Conservation (phyloP, 768 basidiomycete species). For the Roridomyces roridus region DNA sequence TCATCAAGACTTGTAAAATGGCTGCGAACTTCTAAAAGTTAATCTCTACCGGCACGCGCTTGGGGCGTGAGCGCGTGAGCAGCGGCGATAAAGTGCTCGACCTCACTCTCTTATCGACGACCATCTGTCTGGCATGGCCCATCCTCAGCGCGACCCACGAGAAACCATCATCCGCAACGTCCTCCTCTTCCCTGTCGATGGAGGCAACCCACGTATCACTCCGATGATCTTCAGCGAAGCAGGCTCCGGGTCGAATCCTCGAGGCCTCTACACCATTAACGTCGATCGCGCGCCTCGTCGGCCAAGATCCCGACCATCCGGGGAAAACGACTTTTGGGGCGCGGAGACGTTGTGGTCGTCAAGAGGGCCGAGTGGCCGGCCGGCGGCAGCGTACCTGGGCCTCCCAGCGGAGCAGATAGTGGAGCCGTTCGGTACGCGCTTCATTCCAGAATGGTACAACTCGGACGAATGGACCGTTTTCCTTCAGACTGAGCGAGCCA, state of each 20-base stretch:
- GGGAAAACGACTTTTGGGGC: constrained; percentile 6
- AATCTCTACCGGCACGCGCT: too few relatives aligned
- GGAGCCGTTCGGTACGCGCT: neutral
- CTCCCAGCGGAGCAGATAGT: neutral
- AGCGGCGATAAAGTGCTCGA: too few relatives aligned
- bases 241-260: neutral
- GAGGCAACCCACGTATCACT: constrained; percentile 1
- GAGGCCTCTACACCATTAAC: constrained; percentile 1
- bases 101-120: too few relatives aligned
- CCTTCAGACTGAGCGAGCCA: neutral
- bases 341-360: constrained; percentile 13
- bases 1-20: too few relatives aligned
- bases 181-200: constrained; percentile 4
- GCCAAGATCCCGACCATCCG: neutral
- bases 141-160: constrained; percentile 9
- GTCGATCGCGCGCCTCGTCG: constrained; percentile 6
- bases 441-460: constrained; percentile 3
- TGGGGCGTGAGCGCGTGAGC: too few relatives aligned
- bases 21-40: too few relatives aligned
- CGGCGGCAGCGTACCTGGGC: neutral
- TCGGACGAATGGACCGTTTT: constrained; percentile 1
- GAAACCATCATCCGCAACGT: constrained; percentile 8
- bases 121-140: too few relatives aligned
- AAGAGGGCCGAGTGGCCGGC: constrained; percentile 7
- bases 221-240: constrained; percentile 9